phyloP scores from a whole-genome alignment of 2,329 filamentous ascomycete genomes.

The Bipolaris cookei region DNA sequence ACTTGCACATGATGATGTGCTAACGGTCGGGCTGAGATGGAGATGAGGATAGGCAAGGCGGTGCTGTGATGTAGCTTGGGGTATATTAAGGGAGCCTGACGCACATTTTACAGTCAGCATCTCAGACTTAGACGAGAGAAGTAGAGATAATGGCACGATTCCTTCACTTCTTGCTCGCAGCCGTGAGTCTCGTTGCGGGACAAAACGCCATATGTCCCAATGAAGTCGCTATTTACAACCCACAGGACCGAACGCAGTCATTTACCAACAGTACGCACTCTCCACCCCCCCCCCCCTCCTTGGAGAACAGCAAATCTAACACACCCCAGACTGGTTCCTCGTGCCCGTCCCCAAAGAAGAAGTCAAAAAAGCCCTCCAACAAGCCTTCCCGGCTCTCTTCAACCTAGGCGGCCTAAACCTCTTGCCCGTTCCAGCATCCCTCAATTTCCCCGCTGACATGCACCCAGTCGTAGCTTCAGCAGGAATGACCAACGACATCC shows the following conservation, averaged over 20 bases:
- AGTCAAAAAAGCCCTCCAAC: conserved; percentile 11
- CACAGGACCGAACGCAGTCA: conserved; percentile 16
- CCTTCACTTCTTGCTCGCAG: conserved; percentile 1
- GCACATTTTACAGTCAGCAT: neutral
- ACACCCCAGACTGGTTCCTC: conserved; percentile 10
- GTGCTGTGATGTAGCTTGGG: neutral
- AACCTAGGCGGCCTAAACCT: conserved; percentile 8
- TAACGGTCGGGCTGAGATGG: no score
- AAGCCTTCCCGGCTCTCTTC: conserved; percentile 7
- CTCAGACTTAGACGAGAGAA: neutral
- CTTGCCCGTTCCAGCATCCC: neutral
- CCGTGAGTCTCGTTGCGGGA: conserved; percentile 8
- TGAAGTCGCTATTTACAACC: conserved; percentile 15
- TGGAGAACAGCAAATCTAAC: neutral
- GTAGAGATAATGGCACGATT: conserved; percentile 6
- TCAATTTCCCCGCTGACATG: conserved; percentile 7
- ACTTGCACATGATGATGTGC: neutral
- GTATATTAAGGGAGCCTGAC: neutral
- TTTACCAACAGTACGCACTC: conserved; percentile 9
- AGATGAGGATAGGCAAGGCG: no score
- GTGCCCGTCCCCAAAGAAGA: conserved; percentile 10
- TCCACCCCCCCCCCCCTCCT: neutral
- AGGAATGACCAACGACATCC: conserved; percentile 10
- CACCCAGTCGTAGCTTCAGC: conserved; percentile 13
- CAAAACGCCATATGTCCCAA: conserved; percentile 12